phyloP scores from a whole-genome alignment of 2,329 filamentous ascomycete species.

The Neoascochyta sp. region DNA sequence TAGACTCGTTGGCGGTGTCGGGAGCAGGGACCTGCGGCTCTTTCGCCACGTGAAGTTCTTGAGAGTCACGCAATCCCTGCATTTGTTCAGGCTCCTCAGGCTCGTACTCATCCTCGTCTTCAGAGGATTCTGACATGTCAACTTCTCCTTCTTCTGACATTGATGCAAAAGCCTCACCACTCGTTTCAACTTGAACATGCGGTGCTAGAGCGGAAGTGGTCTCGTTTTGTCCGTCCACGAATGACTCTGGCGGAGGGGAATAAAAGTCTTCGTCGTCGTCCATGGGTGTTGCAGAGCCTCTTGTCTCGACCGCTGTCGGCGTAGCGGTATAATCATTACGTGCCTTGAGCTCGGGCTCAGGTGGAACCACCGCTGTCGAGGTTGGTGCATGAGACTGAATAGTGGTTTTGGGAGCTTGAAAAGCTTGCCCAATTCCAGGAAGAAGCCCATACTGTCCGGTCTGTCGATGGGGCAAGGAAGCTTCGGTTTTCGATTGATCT shows the following conservation, averaged over 20 bases:
- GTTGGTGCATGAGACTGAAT: neutral
- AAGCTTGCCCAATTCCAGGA: slow-evolving; percentile 13
- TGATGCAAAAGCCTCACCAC: slow-evolving; percentile 8
- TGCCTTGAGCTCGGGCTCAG: neutral
- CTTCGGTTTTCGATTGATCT: no score
- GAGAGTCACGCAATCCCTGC: no score
- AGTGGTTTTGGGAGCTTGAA: neutral
- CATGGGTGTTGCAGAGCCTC: slow-evolving; percentile 17
- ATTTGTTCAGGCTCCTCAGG: slow-evolving; percentile 28
- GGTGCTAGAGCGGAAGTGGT: slow-evolving; percentile 2
- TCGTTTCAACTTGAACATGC: slow-evolving; percentile 1
- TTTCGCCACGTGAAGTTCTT: no score
- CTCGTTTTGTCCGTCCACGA: slow-evolving; percentile 1
- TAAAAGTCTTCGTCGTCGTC: slow-evolving; percentile 38
- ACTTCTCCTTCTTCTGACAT: slow-evolving; percentile 33
- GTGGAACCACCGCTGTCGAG: neutral
- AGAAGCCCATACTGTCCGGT: slow-evolving; percentile 4
- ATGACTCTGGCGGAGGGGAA: slow-evolving; percentile 23
- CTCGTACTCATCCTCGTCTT: slow-evolving; percentile 32
- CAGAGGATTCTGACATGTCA: slow-evolving; percentile 33
- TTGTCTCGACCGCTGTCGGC: slow-evolving; percentile 1
- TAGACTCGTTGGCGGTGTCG: no score
- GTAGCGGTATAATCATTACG: neutral
- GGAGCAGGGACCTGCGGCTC: slow-evolving; percentile 5
- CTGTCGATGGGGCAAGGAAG: neutral